Evolutionary conservation across 129 eudicot genomes (phyloP).

Genomic region (Silybum marianum): DNA sequence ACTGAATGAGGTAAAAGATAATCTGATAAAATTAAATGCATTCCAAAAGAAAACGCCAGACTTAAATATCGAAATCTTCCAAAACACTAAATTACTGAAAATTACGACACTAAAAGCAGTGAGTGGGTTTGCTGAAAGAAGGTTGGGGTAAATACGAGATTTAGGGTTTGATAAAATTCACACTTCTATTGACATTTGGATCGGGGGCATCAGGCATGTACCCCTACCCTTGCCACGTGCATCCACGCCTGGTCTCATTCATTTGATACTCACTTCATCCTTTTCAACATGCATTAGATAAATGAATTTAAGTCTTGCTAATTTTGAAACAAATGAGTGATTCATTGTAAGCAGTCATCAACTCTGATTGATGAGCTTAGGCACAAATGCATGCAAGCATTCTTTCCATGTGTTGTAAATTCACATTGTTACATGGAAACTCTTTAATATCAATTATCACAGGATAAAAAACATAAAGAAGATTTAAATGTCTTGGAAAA

Average conservation of each 20-base stretch:
- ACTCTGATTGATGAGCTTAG: conserved; percentile 7
- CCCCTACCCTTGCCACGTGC: background rate
- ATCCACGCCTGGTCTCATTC: background rate
- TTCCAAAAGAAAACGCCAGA: background rate
- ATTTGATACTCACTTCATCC: background rate
- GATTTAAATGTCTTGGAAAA: too few relatives aligned
- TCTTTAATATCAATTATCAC: background rate
- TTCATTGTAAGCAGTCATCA: background rate
- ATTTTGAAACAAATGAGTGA: too few relatives aligned
- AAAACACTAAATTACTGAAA: background rate
- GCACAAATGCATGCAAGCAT: background rate
- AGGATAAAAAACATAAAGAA: background rate
- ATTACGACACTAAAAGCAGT: background rate
- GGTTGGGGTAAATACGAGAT: background rate
- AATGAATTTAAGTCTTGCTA: too few relatives aligned
- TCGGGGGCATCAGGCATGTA: background rate
- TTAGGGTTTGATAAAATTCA: background rate
- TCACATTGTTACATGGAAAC: background rate
- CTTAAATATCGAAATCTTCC: background rate
- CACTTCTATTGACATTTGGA: background rate
- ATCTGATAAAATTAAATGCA: background rate
- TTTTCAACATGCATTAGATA: too few relatives aligned
- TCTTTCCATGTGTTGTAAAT: background rate
- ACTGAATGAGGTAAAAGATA: background rate
- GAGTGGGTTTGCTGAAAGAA: background rate